Percentiles rank a stretch among this genome's conserved stretches.
Evolutionary conservation across 2,329 filamentous ascomycete species (phyloP).

Genomic region (Sporothrix pallida): DNA sequence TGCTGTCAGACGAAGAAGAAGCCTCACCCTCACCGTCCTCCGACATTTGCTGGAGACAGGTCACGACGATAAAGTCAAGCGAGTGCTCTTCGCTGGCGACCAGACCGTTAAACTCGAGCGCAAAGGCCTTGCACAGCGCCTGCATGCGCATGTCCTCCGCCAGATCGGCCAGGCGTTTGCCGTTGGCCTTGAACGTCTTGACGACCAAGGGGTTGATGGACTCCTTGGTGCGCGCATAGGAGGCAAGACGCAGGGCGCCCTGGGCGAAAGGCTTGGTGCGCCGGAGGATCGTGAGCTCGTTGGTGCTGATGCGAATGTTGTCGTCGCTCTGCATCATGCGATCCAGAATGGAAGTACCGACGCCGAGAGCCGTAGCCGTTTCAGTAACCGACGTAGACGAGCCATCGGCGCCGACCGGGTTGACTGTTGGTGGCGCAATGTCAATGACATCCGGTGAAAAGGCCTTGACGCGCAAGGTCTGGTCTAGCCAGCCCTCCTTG

Average conservation of each 20-base stretch:
- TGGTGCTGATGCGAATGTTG: constrained; percentile 45
- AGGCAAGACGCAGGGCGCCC: constrained; percentile 45
- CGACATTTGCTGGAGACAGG: constrained; percentile 41
- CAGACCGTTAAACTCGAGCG: constrained; percentile 49
- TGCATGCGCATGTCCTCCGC: constrained; percentile 50
- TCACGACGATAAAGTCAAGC: constrained; percentile 46
- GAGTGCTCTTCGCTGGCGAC: constrained; percentile 37
- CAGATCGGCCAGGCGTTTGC: constrained; percentile 43
- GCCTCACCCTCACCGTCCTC: too few species aligned
- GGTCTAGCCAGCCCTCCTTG: constrained; percentile 42
- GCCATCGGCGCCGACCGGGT: neutral
- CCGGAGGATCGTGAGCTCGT: constrained; percentile 45
- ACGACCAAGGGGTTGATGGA: constrained; percentile 45
- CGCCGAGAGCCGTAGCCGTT: neutral
- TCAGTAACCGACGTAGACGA: neutral
- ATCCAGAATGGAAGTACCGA: constrained; percentile 40
- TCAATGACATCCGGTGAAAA: constrained; percentile 44
- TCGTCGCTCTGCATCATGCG: constrained; percentile 47
- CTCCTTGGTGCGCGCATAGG: constrained; percentile 45
- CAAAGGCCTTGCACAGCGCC: constrained; percentile 50
- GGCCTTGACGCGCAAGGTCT: constrained; percentile 41
- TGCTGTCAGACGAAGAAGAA: too few species aligned
- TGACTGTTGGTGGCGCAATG: constrained; percentile 36
- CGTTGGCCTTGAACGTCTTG: constrained; percentile 44
- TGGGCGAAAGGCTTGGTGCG: constrained; percentile 45